Evolutionary conservation across 352 stramenopile genomes (phyloP).

Genomic region (Phytophthora kernoviae): DNA sequence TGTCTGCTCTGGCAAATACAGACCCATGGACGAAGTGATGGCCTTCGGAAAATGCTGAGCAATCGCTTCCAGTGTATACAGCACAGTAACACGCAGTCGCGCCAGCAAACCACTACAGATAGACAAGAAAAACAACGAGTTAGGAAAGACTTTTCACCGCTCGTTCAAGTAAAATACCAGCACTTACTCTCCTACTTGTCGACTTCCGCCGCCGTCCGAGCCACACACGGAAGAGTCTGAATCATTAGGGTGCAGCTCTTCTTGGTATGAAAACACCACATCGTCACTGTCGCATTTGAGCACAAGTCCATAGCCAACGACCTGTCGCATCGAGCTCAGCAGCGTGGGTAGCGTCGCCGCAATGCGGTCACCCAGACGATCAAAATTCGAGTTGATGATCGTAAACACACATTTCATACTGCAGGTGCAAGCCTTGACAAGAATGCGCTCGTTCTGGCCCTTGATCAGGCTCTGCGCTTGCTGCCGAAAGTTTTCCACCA

Average conservation of each 20-base stretch:
- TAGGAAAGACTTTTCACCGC: background rate
- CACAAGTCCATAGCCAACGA: conserved; percentile 70
- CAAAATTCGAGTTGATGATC: conserved; percentile 75
- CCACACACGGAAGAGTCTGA: conserved; percentile 79
- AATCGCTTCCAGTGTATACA: conserved; percentile 76
- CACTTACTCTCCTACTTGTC: conserved; percentile 58
- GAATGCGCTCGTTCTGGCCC: conserved; percentile 72
- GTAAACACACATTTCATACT: conserved; percentile 90
- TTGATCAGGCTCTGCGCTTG: conserved; percentile 69
- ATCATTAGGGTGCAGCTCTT: conserved; percentile 64
- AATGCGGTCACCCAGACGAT: conserved; percentile 66
- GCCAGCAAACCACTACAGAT: conserved; percentile 62
- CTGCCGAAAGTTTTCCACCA: conserved; percentile 87
- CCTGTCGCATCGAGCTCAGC: conserved; percentile 79
- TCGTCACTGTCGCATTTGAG: conserved; percentile 59
- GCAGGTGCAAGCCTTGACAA: conserved; percentile 84
- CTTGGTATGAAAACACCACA: conserved; percentile 57
- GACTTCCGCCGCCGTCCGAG: conserved; percentile 51
- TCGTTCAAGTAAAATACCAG: background rate
- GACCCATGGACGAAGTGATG: conserved; percentile 77
- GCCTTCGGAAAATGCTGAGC: conserved; percentile 66
- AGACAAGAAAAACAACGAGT: conserved; percentile 3
- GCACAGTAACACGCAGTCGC: conserved; percentile 71
- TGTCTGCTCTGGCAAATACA: conserved; percentile 84
- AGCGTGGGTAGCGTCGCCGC: conserved; percentile 59